phyloP scores from a whole-genome alignment of 2,329 filamentous ascomycete genomes.

The Mycosphaerelloides madeirae region DNA sequence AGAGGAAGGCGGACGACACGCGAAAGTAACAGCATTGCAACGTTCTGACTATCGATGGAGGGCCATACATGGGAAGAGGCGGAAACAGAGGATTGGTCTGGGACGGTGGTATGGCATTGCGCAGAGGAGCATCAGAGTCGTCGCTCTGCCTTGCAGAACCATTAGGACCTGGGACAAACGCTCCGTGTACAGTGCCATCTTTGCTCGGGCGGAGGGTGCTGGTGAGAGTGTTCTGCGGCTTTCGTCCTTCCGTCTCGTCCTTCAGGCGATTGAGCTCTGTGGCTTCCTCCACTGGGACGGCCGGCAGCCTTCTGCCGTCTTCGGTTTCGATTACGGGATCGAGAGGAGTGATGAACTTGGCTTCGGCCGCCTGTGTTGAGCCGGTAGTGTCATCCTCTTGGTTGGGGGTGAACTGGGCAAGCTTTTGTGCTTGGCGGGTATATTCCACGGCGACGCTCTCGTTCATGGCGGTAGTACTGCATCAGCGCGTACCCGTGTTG shows the following conservation, averaged over 20 bases:
- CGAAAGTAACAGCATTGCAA: conserved; percentile 64
- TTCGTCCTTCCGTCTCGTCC: conserved; percentile 44
- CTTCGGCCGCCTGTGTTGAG: conserved; percentile 56
- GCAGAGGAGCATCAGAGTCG: conserved; percentile 39
- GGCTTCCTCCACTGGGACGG: conserved; percentile 65
- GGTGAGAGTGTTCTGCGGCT: conserved; percentile 29
- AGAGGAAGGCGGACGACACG: conserved; percentile 67
- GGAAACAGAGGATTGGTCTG: conserved; percentile 79
- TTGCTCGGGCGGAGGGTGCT: conserved; percentile 37
- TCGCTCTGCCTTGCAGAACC: conserved; percentile 38
- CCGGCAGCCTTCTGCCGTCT: conserved; percentile 62
- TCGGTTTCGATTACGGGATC: conserved; percentile 68
- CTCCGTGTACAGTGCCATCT: conserved; percentile 41
- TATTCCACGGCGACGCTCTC: conserved; percentile 45
- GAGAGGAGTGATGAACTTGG: conserved; percentile 59
- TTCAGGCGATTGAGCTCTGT: conserved; percentile 63
- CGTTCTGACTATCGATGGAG: conserved; percentile 61
- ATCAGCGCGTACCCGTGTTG: neutral
- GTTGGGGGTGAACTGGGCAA: conserved; percentile 38
- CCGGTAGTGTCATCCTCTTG: conserved; percentile 41
- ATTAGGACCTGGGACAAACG: conserved; percentile 13
- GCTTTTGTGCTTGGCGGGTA: conserved; percentile 53
- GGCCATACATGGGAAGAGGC: conserved; percentile 74
- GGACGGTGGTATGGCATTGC: conserved; percentile 53
- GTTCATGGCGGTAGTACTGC: neutral